Base-by-base conservation (phyloP, 148 eudicot species). In the Spergularia marina region DNA sequence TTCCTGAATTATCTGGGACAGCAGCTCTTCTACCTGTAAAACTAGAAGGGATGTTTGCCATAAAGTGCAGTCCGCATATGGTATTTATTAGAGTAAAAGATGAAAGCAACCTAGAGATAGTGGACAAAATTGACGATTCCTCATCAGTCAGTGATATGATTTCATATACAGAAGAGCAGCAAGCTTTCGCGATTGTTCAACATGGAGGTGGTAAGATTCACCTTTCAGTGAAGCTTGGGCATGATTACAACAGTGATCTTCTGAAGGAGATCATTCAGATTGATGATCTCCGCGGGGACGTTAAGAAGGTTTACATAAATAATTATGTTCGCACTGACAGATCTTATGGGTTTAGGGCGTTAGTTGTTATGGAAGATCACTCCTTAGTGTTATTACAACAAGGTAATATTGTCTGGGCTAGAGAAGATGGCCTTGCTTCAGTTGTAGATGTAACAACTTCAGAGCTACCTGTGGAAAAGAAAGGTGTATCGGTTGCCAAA, bases 281-380 rank as follows among this genome's bases (percentile, higher is more conserved):
- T 79, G 98, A 91, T 63, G 75, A 67, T 17, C 85, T 87, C 53
- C 88, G 91, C 36, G 98, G 99, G 66, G 65, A 54, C 64, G 99
- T 87, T 76, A 87, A 92, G 65, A 96, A 92, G 83, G 89, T 96
- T 72, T 96, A 91, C 77, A 81, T 92, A 59, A 92, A 91, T 76
- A 88, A 74, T 79, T 96, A 96, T 76, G 76, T 96, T 57, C 91
- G 99, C 44, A 91, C 93, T 52, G 99, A 96, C 65, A 87, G 89
- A 82, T 88, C 99, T 71, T 60, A 89, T 76, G 98, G 97, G 10
- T 95, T 92, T 77, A 88, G 98, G 88, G 99, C 92, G 8, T 88
- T 96, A 85, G 88, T 96, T 84, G 94, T 92, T 70, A 96, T 96
- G 99, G 99, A 92, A 86, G 99, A 96, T 86, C 93, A 96, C 83